These are phyloP conservation scores for Cercospora citrullina DNA, from an alignment of 2,329 filamentous ascomycete genomes.

Conservation along the genomic window DNA sequence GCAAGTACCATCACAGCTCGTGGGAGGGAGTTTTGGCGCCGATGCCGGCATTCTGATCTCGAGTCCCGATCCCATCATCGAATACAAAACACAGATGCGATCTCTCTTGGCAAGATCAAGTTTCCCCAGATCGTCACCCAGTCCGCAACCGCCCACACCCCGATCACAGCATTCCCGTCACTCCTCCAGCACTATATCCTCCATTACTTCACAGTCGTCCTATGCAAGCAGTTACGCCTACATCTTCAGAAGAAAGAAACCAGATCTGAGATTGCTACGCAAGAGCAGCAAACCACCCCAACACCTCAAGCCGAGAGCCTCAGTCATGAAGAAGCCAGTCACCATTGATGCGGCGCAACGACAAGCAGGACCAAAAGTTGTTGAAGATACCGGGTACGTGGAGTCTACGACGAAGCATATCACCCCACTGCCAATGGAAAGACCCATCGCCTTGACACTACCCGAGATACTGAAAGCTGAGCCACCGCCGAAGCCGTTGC, in stretches of 20 bases:
- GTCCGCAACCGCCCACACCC: constrained; percentile 16
- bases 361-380: constrained; percentile 29
- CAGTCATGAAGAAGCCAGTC: neutral
- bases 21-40: constrained; percentile 37
- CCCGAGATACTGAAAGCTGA: constrained; percentile 17
- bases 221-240: constrained; percentile 35
- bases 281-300: constrained; percentile 34
- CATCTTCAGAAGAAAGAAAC: constrained; percentile 25
- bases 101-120: constrained; percentile 1
- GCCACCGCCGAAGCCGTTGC: constrained; percentile 15
- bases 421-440: constrained; percentile 4
- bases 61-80: constrained; percentile 12
- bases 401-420: constrained; percentile 19
- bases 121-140: constrained; percentile 9
- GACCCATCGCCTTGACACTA: constrained; percentile 16
- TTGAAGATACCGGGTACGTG: constrained; percentile 31
- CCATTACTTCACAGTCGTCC: constrained; percentile 25
- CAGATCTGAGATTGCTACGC: constrained; percentile 32
- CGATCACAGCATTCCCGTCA: constrained; percentile 15
- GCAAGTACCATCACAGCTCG: constrained; percentile 38
- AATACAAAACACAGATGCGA: constrained; percentile 19
- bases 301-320: constrained; percentile 27
- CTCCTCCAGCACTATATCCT: constrained; percentile 16
- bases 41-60: constrained; percentile 34
- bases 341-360: neutral